Conservation (phyloP, 139 green algal species). For the Micractinium conductrix region DNA sequence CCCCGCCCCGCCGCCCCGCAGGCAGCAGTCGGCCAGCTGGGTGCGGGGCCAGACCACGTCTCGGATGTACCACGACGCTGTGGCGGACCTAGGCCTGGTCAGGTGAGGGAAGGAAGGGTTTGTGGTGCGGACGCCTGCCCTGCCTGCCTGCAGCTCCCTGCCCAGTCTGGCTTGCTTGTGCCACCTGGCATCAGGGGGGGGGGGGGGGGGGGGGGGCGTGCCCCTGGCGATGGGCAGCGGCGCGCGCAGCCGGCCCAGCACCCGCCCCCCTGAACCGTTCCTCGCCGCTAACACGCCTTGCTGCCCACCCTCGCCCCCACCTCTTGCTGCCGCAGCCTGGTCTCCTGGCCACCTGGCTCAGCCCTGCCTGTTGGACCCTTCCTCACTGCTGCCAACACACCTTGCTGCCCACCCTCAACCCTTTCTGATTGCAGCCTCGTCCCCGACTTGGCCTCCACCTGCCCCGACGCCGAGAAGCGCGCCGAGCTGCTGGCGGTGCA, state of each 20-base stretch:
- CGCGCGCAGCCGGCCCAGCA: no score
- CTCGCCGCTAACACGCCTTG: no score
- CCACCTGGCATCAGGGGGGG: no score
- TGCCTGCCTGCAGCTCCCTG: no score
- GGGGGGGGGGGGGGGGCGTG: no score
- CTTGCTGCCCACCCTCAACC: constrained; percentile 28
- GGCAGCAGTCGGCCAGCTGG: constrained; percentile 49
- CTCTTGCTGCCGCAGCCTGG: background rate
- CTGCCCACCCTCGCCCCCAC: no score
- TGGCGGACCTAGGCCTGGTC: constrained; percentile 61
- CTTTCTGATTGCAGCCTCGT: constrained; percentile 57
- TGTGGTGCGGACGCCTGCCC: no score
- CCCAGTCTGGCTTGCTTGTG: no score
- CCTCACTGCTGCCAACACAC: background rate
- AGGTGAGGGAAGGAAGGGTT: background rate
- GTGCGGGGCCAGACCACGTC: constrained; percentile 50
- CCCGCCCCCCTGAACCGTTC: no score
- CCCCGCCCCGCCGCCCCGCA: constrained; percentile 64
- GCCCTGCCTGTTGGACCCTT: no score
- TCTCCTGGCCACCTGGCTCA: no score
- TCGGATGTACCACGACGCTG: constrained; percentile 52
- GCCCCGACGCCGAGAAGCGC: constrained; percentile 57
- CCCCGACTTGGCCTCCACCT: constrained; percentile 74
- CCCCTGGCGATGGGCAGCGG: no score
- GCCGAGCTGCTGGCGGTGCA: constrained; percentile 67